Conservation (phyloP, 1,139 yeast genomes). For the Keqinozyma sinolaborantium region DNA sequence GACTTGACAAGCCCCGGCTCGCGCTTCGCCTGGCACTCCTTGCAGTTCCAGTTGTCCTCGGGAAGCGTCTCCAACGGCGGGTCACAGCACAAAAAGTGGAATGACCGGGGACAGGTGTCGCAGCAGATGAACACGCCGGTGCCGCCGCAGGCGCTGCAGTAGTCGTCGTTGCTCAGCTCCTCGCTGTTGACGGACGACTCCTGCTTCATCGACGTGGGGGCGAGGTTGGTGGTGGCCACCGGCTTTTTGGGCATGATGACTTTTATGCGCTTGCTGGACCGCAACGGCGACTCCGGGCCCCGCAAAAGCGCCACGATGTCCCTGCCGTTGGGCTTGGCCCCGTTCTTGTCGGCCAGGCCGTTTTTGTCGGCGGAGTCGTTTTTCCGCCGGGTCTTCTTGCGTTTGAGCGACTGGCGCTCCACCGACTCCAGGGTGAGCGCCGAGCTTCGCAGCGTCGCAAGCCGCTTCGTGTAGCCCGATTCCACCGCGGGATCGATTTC, state of each 20-base stretch:
- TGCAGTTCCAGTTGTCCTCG: conserved; percentile 88
- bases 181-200: conserved; percentile 9
- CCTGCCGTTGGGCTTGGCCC: not conserved
- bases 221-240: conserved; percentile 22
- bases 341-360: not conserved
- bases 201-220: conserved; percentile 16
- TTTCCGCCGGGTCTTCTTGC: not conserved
- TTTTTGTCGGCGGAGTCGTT: not conserved
- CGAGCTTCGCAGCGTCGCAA: conserved; percentile 19
- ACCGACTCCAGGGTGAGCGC: conserved; percentile 17
- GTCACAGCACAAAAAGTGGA: conserved; percentile 86
- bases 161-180: conserved; percentile 70
- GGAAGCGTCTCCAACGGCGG: conserved; percentile 87
- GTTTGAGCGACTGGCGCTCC: not conserved
- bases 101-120: conserved; percentile 88
- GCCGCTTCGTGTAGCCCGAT: conserved; percentile 2
- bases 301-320: not conserved
- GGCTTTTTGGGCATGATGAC: conserved; percentile 41
- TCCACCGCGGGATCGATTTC: conserved; percentile 4
- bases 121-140: conserved; percentile 90
- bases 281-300: conserved; percentile 13
- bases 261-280: conserved; percentile 31
- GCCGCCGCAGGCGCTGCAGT: conserved; percentile 83
- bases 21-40: conserved; percentile 53
- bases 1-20: conserved; percentile 23